Base-by-base conservation (phyloP, 176 grass and related monocot species). In the Alloteropsis semialata region DNA sequence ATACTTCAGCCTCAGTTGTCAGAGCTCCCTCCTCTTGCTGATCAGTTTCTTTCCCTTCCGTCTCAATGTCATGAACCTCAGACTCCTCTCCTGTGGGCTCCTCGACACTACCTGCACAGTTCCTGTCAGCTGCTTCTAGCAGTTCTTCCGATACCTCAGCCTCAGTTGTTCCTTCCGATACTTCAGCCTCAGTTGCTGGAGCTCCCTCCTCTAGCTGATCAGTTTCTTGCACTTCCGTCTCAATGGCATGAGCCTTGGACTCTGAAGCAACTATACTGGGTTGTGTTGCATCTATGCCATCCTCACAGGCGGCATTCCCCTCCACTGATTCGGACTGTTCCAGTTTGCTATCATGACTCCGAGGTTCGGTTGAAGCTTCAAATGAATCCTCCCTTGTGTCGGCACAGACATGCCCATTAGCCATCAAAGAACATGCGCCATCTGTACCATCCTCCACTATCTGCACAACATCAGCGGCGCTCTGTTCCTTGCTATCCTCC, bases 401-500 rank as follows among this genome's bases (percentile, higher is more conserved):
- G 28, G 75, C 46, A 79, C 62, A 51, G 65, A 57, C 46, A 39
- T 65, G 57, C 29, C 37, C 81, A 57, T 65, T 79, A 13, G 41
- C n/a, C 38, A n/a, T 44, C 14, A 10, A 55, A 45, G 18, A 5
- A 41, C n/a, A 29, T 58, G n/a, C 21, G 46, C 29, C 75, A 84
- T 21, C 48, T 24, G 59, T n/a, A 46, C 37, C 30, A 68, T 73
- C 59, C 29, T 66, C 49, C 36, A 43, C n/a, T 2, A 10, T 9
- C 36, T 81, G 58, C 36, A 58, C 51, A 21, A 67, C 42, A 73
- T 45, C 76, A 75, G 13, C 49, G 10, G 60, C 50, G 29, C 42
- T 15, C 4, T 48, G 17, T 80, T 74, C 75, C 49, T 58, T 84
- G 60, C 39, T 74, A 33, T 79, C 81, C 37, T 79, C 66, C 6